Base-by-base conservation (phyloP, 1,284 basidiomycete species). In the Ustilago curta region DNA sequence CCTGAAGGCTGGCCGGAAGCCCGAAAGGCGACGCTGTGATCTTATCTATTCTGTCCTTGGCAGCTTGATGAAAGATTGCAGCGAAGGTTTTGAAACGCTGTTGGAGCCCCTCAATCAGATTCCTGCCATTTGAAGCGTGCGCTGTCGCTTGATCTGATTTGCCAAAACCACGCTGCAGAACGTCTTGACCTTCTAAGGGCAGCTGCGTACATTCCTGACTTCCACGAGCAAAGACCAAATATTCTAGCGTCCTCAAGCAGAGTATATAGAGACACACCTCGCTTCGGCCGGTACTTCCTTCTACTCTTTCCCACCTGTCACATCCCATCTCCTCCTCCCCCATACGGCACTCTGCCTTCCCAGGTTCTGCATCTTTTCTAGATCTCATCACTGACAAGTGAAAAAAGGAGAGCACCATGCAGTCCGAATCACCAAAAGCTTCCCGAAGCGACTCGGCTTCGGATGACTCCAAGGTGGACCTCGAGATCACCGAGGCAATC, bases 401-500 rank as follows among this genome's bases (percentile, higher is more conserved):
- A 18, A 12, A 53, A 11, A 55, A 11, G 32, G 18, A 55, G 18
- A 40, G 14, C 39, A 66, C 50, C 11, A 50, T 55, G 37, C 51
- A n/a, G 19, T 50, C 51, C 27, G 23, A 57, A 1, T 55, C 57
- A 18, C 59, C 27, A 39, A 66, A 59, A 42, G 45, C 12, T 6
- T 52, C 54, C 1, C 48, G 48, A 4, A 62, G 59, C 42, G 21
- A 31, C 19, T 25, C 47, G 11, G 44, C 52, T 53, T 70, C 61
- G 32, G 25, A 63, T 27, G 72, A 59, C 35, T 70, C 68, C 39
- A 75, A 75, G 54, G 2, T 23, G 27, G 67, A 70, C 35, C 50
- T 71, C 39, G 68, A 76, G 60, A 65, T 76, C 68, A 56, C 57
- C 32, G 64, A 75, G 50, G 72, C 67, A 32, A 54, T 68, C 44